Percentiles rank a stretch among this genome's conserved stretches.
phyloP scores from a whole-genome alignment of 1,284 basidiomycete genomes.

The Papiliotrema nemorosa region DNA sequence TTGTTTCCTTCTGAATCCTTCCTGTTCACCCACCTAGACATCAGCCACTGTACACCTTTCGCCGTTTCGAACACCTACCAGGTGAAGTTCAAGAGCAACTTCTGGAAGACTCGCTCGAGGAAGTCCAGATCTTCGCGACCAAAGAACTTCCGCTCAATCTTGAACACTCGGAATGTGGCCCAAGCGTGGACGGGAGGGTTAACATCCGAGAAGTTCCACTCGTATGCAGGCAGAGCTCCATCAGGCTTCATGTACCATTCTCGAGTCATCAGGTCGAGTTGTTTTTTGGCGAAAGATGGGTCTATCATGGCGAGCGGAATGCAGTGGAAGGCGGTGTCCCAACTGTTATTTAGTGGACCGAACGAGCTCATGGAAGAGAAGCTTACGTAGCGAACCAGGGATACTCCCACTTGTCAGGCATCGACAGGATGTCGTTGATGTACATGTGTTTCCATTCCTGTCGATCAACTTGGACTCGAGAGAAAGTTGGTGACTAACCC shows the following conservation, averaged over 20 bases:
- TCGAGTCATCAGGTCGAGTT: conserved; percentile 89
- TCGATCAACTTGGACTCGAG: conserved; percentile 1
- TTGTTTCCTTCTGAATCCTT: conserved; percentile 93
- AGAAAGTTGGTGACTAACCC: conserved; percentile 51
- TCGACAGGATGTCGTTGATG: conserved; percentile 91
- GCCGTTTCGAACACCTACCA: conserved; percentile 57
- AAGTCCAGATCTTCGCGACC: conserved; percentile 87
- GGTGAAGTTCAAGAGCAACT: conserved; percentile 92
- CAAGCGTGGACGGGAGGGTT: conserved; percentile 98
- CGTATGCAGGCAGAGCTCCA: conserved; percentile 95
- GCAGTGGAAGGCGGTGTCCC: conserved; percentile 98
- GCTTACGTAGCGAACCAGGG: conserved; percentile 78
- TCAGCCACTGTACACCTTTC: not conserved
- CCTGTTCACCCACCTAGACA: conserved; percentile 87
- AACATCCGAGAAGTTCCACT: conserved; percentile 98
- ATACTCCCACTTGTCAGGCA: conserved; percentile 99
- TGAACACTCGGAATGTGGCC: conserved; percentile 96
- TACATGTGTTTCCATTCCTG: conserved; percentile 94
- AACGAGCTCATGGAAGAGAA: not conserved
- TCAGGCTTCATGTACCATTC: conserved; percentile 99
- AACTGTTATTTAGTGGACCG: conserved; percentile 30
- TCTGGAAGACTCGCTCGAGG: conserved; percentile 97
- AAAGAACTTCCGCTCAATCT: conserved; percentile 93
- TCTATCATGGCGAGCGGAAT: conserved; percentile 95
- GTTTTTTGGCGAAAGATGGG: conserved; percentile 93